Base-by-base conservation (phyloP, 192 early-diverging fungal species). In the Coemansia sp. region DNA sequence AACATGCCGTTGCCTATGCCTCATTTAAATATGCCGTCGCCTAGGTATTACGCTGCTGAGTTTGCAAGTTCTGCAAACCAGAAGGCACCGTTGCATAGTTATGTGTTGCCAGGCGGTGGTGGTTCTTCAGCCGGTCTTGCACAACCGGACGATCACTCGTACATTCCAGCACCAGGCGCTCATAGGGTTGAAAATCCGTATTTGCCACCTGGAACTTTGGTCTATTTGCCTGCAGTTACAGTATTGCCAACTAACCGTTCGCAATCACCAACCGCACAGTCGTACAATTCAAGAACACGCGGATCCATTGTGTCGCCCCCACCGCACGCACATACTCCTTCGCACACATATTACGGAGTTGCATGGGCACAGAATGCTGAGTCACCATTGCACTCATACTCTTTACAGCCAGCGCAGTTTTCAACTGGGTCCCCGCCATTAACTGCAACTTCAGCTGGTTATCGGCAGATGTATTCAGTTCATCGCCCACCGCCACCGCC, bases 171-270 rank as follows among this genome's bases (percentile, higher is more conserved):
- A 1, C 22, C 21, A 1, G 36, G 34, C 1, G n/a, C 56, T 19
- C 64, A 25, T 5, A 58, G 47, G 2, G 26, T 71, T 5, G 69
- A 71, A 22, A 20, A 64, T 17, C 57, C 69, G 8, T 56, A 54
- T 44, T 37, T 64, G 14, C 62, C 61, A 14, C 69, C 69, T 10
- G 69, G 69, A 6, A 65, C 69, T 23, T 11, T 71, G 2, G 55
- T 71, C 3, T 71, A 71, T 23, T 37, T 71, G 15, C 69, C 69
- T 2, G 38, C 64, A 28, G 37, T 64, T n/a, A 64, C 69, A 2
- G 61, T 71, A 15, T 47, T 60, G 34, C 69, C 69, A 26, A 10
- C n/a, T 5, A 54, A 28, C 2, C 11, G 47, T 8, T 20, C 47
- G 15, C 47, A 48, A 20, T 48, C 47, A 0, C 47, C 47, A 2